phyloP scores from a whole-genome alignment of 1,139 yeast genomes.

The Kurtzmaniella quercitrusa region DNA sequence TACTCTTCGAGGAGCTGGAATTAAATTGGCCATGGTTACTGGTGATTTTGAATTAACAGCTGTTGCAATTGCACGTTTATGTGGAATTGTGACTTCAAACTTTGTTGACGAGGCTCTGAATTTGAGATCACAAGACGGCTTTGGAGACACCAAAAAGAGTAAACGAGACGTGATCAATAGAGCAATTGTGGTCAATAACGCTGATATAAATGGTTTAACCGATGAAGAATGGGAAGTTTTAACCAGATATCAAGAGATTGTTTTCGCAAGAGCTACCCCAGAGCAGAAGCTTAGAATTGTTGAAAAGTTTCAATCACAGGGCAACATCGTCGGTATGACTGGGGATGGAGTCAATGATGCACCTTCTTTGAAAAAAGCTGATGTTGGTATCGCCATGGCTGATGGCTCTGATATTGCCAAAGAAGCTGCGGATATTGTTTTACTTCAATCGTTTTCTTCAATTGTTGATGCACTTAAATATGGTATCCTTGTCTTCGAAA shows the following conservation, averaged over 20 bases:
- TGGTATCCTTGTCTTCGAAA: slow-evolving; percentile 51
- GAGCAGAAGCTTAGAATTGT: slow-evolving; percentile 50
- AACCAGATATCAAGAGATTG: slow-evolving; percentile 37
- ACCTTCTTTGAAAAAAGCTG: slow-evolving; percentile 49
- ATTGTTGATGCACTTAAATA: slow-evolving; percentile 45
- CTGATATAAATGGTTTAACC: slow-evolving; percentile 30
- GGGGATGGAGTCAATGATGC: slow-evolving; percentile 57
- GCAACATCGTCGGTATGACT: slow-evolving; percentile 47
- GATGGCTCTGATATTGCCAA: slow-evolving; percentile 56
- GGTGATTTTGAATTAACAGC: slow-evolving; percentile 56
- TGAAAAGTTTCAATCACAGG: slow-evolving; percentile 42
- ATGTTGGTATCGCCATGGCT: slow-evolving; percentile 49
- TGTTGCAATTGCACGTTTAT: slow-evolving; percentile 44
- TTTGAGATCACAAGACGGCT: not conserved
- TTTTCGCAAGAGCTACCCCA: slow-evolving; percentile 53
- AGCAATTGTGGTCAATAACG: slow-evolving; percentile 37
- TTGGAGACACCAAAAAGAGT: slow-evolving; percentile 1
- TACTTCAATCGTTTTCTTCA: slow-evolving; percentile 40
- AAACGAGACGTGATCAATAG: slow-evolving; percentile 12
- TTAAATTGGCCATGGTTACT: slow-evolving; percentile 49
- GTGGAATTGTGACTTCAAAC: slow-evolving; percentile 37
- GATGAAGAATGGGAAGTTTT: slow-evolving; percentile 42
- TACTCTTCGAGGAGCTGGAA: slow-evolving; percentile 44
- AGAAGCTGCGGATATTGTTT: slow-evolving; percentile 51
- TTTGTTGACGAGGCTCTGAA: slow-evolving; percentile 19